Base-by-base conservation (phyloP, 768 basidiomycete genomes). In the Leccinum incarnatum region DNA sequence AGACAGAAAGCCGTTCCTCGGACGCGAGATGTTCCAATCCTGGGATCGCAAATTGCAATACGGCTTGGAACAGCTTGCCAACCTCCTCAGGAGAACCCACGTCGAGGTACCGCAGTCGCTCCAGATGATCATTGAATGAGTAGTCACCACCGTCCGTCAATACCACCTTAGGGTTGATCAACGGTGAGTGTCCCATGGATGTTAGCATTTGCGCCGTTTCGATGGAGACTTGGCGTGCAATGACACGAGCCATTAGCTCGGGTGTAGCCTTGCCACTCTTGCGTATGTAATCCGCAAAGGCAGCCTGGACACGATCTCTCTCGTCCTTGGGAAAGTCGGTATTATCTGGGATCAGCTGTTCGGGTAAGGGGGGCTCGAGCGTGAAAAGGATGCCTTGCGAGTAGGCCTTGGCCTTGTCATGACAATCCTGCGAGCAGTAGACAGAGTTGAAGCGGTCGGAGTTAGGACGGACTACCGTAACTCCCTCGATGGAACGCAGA, bases 371-470 rank as follows among this genome's bases (percentile, higher is more conserved):
- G 1, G 81, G 73, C 45, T 89, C 87, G 14, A 82, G 75, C 30
- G 86, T 83, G 74, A 93, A 92, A 50, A 93, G 83, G 51, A 93
- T 78, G 46, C 78, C 79, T 62, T 90, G 84, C 12, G 82, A 89
- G 67, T 87, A 83, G 2, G 75, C 66, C 67, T 81, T 83, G 45
- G 85, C 77, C 36, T 79, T 73, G 45, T 76, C 57, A 65, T 85
- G 80, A 65, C 91, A 93, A 9, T 80, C 79, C 62, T 81, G 78
- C 8, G 92, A 93, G 74, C 91, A 94, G 74, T 88, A 93, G 1
- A 80, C 79, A 19, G 85, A 82, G 36, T 74, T 64, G 54, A 90
- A 78, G 29, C 79, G 78, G 64, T 88, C 85, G 15, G 73, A 70
- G 3, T 80, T 75, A 3, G 79, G 74, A 52, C 70, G 72, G 54